Evolutionary conservation across 1,139 yeast species (phyloP).

Genomic region (Pichia sp.): DNA sequence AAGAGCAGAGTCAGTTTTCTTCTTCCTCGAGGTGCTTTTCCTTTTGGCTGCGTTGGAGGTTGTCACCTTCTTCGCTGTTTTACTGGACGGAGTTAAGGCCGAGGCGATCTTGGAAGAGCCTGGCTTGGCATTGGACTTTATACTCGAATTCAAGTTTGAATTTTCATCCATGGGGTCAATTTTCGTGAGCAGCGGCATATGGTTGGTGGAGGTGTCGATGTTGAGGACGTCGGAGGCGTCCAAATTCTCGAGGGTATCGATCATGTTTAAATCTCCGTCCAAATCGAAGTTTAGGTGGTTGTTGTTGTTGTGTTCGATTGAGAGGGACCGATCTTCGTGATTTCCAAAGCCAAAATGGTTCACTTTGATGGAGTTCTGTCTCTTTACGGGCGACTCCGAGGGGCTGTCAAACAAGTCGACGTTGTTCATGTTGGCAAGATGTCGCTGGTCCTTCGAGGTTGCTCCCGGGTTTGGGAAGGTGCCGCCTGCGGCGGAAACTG

Average conservation of each 20-base stretch:
- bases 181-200: neutral
- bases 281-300: slow-evolving; percentile 21
- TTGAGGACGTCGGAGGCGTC: neutral
- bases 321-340: slow-evolving; percentile 8
- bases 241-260: slow-evolving; percentile 15
- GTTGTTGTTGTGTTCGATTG: slow-evolving; percentile 12
- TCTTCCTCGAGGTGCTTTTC: slow-evolving; percentile 4
- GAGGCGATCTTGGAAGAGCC: neutral
- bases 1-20: slow-evolving; percentile 6
- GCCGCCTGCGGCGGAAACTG: neutral
- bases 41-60: neutral
- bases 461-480: neutral
- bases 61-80: neutral
- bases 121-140: neutral
- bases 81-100: neutral
- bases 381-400: slow-evolving; percentile 16
- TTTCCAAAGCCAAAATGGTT: neutral
- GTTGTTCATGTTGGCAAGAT: neutral
- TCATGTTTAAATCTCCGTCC: slow-evolving; percentile 29
- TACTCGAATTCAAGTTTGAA: neutral
- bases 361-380: neutral
- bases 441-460: neutral
- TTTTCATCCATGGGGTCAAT: neutral
- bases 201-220: neutral
- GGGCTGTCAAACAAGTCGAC: slow-evolving; percentile 12